Conservation (phyloP, 2,329 filamentous ascomycete species). For the Alternaria brassicicola region DNA sequence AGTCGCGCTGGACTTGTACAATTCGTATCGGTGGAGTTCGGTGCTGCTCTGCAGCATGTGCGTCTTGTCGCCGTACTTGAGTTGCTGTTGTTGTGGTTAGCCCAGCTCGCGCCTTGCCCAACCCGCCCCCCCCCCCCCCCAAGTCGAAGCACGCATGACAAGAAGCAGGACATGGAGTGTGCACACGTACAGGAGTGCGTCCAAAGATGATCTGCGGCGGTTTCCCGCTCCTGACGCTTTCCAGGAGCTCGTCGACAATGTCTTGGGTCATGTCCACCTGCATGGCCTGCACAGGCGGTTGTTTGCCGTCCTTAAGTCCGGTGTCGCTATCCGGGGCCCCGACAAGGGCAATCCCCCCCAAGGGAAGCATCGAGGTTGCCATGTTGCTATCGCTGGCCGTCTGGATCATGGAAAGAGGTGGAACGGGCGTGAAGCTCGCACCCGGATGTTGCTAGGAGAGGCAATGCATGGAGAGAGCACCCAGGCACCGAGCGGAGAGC, state of each 20-base stretch:
- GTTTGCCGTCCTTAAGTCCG: constrained; percentile 38
- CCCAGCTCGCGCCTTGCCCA: constrained; percentile 27
- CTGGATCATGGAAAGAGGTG: constrained; percentile 22
- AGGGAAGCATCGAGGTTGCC: constrained; percentile 36
- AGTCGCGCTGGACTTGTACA: constrained; percentile 57
- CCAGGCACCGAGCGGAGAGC: constrained; percentile 40
- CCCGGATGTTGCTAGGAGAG: constrained; percentile 44
- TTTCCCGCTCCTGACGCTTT: constrained; percentile 45
- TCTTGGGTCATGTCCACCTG: constrained; percentile 51
- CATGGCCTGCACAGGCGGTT: constrained; percentile 47
- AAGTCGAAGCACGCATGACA: constrained; percentile 12
- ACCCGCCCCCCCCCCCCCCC: no score
- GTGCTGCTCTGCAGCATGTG: constrained; percentile 60
- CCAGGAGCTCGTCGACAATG: constrained; percentile 50
- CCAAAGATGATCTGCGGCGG: constrained; percentile 49
- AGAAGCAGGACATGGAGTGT: constrained; percentile 14
- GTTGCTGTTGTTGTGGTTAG: constrained; percentile 52
- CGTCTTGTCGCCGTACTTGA: constrained; percentile 64
- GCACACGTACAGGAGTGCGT: constrained; percentile 48
- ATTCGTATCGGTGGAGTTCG: constrained; percentile 62
- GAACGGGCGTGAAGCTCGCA: constrained; percentile 44
- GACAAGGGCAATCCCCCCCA: constrained; percentile 45
- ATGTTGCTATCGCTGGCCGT: constrained; percentile 29
- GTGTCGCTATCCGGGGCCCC: constrained; percentile 49
- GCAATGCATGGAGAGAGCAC: constrained; percentile 50